Conservation (phyloP, 1,139 yeast species). For the Suhomyces bribrorum region DNA sequence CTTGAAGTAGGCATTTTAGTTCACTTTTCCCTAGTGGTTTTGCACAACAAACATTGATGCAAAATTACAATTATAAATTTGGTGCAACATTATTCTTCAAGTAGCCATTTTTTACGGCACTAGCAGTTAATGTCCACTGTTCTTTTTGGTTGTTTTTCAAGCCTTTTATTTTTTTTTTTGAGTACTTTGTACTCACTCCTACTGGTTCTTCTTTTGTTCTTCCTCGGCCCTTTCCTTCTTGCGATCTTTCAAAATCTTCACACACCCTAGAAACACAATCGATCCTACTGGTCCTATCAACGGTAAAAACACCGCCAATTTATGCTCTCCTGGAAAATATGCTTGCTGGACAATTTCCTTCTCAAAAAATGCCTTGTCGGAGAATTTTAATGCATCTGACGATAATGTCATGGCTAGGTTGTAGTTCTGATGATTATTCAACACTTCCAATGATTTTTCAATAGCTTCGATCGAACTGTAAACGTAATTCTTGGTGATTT, state of each 20-base stretch:
- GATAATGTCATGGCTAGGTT: constrained; percentile 53
- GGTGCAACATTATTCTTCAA: too few species aligned
- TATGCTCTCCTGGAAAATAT: constrained; percentile 93
- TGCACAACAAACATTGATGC: too few species aligned
- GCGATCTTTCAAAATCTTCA: constrained; percentile 33
- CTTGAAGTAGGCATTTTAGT: too few species aligned
- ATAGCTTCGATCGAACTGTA: constrained; percentile 40
- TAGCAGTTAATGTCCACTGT: too few species aligned
- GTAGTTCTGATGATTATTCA: constrained; percentile 35
- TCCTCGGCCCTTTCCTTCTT: constrained; percentile 17
- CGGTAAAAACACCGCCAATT: constrained; percentile 89
- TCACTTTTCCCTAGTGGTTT: too few species aligned
- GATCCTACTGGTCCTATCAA: constrained; percentile 80
- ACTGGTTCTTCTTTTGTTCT: constrained; percentile 6
- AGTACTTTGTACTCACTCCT: too few species aligned
- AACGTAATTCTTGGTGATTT: constrained; percentile 53
- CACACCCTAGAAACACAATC: constrained; percentile 61
- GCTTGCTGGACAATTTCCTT: constrained; percentile 94
- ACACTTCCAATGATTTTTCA: constrained; percentile 30
- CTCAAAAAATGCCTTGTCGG: constrained; percentile 85
- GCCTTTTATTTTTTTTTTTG: background rate
- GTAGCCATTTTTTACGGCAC: too few species aligned
- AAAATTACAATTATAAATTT: too few species aligned
- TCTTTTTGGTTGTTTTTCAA: background rate
- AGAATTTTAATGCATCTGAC: constrained; percentile 52